These are phyloP conservation scores for Moniliophthora roreri DNA, from an alignment of 1,284 basidiomycete genomes.

Conservation along the genomic window DNA sequence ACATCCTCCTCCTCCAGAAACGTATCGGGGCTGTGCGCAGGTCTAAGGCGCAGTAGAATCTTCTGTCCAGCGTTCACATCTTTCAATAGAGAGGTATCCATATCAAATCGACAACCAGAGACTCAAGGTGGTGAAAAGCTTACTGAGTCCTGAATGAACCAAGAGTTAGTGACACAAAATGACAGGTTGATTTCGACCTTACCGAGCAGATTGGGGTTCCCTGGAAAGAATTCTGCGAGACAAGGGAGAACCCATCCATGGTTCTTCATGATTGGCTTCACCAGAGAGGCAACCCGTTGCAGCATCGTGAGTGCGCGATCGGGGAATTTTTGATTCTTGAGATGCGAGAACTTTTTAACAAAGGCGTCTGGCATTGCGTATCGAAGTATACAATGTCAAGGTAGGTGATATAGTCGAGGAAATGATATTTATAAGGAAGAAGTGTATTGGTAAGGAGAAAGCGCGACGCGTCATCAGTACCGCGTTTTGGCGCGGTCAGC, in stretches of 20 bases:
- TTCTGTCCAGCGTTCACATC: slow-evolving; percentile 79
- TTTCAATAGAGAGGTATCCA: slow-evolving; percentile 23
- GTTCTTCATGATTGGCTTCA: slow-evolving; percentile 89
- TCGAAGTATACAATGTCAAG: too few species aligned
- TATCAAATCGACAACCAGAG: not conserved
- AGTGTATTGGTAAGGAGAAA: too few species aligned
- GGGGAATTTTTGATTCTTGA: slow-evolving; percentile 60
- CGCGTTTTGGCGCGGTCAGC: too few species aligned
- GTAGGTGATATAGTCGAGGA: too few species aligned
- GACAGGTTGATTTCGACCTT: slow-evolving; percentile 25
- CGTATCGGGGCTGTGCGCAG: slow-evolving; percentile 61
- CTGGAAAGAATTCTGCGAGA: slow-evolving; percentile 84
- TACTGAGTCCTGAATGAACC: slow-evolving; percentile 29
- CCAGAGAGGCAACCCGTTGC: slow-evolving; percentile 74
- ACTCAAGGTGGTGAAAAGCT: too few species aligned
- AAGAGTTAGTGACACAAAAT: slow-evolving; percentile 12
- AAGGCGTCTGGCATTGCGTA: slow-evolving; percentile 28
- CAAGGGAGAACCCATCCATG: slow-evolving; percentile 79
- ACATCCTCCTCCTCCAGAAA: slow-evolving; percentile 80
- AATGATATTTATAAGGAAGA: too few species aligned
- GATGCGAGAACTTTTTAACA: slow-evolving; percentile 65
- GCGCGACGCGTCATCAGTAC: too few species aligned
- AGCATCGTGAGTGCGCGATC: slow-evolving; percentile 65
- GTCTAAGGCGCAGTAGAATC: slow-evolving; percentile 80
- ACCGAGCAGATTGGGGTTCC: slow-evolving; percentile 74